phyloP scores from a whole-genome alignment of 805 yeast genomes.

The Jamesozyma hellenica region DNA sequence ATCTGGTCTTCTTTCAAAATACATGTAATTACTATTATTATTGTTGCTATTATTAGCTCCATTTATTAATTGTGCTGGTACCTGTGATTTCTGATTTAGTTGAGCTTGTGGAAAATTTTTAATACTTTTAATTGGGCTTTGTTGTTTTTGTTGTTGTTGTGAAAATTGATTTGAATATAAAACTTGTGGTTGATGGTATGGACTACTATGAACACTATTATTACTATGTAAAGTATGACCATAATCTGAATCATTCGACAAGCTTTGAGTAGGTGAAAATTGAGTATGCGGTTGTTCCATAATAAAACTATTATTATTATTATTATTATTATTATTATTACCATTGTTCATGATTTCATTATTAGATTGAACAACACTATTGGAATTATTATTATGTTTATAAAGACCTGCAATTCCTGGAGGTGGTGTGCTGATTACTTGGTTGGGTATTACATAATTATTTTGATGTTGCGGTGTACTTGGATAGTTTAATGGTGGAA shows the following conservation, averaged over 20 bases:
- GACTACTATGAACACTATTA: slow-evolving; percentile 18
- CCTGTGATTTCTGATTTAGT: slow-evolving; percentile 24
- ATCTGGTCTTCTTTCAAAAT: slow-evolving; percentile 78
- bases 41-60: slow-evolving; percentile 9
- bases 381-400: slow-evolving; percentile 24
- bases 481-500: slow-evolving; percentile 24
- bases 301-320: slow-evolving; percentile 2
- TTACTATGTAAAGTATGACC: slow-evolving; percentile 6
- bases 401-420: slow-evolving; percentile 19
- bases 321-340: slow-evolving; percentile 2
- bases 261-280: slow-evolving; percentile 24
- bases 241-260: slow-evolving; percentile 22
- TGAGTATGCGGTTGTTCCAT: slow-evolving; percentile 8
- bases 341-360: slow-evolving; percentile 4
- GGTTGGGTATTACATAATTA: slow-evolving; percentile 9
- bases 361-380: slow-evolving; percentile 14
- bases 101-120: slow-evolving; percentile 4
- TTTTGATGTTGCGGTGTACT: slow-evolving; percentile 23
- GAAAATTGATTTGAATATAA: slow-evolving; percentile 6
- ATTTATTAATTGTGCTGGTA: slow-evolving; percentile 13
- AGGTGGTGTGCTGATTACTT: slow-evolving; percentile 18
- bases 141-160: slow-evolving; percentile 6
- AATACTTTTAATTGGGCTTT: slow-evolving; percentile 21
- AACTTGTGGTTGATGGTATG: slow-evolving; percentile 21
- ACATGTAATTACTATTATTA: slow-evolving; percentile 41